Evolutionary conservation across 345 rosid genomes (phyloP), one percentile per base, ranked within the genome.

Genomic region (Brassica cretica): DNA sequence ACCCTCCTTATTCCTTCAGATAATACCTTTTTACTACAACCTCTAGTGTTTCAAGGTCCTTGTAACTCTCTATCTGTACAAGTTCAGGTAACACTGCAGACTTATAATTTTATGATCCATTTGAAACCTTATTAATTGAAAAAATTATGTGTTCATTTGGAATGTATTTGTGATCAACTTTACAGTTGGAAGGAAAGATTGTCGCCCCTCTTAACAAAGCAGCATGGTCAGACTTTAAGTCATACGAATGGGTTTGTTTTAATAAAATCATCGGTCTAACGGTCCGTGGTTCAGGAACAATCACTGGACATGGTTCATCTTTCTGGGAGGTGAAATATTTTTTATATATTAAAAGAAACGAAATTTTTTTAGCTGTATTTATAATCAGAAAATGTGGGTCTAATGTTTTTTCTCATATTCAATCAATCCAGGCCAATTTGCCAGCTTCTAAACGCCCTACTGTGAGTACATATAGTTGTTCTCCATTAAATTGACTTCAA

Each of bases 31-130:
- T 53, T 84, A 55, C 55, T 89, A 56, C 78, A 81, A 44, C 89
- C 89, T 10, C 58, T 81, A 12, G 12, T 11, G 25, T 87, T 89
- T 71, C 25, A 16, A 24, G 91, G 89, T 9, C 93, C 91, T 60
- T 89, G 89, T 82, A 62, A 78, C 35, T 65, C 87, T n/a, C 60
- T 55, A 11, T 66, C 6, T 1, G 66, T 64, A 29, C 15, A 46
- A 19, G 6, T 89, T 16, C 53, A 53, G 91, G 91, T 89, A 84
- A 55, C 11, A 73, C 30, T 4, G 2, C 67, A 59, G 0, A 66
- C 37, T 10, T 0, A 35, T 11, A 15, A 5, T 6, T 41, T 46
- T 19, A 46, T 6, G 5, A 59, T 8, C 5, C 0, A 58, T 30
- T 67, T 10, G 44, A 21, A n/a, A 44, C n/a, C 27, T 24, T 62